phyloP scores from a whole-genome alignment of 179 eudicot genomes.

The Pouteria campechiana region DNA sequence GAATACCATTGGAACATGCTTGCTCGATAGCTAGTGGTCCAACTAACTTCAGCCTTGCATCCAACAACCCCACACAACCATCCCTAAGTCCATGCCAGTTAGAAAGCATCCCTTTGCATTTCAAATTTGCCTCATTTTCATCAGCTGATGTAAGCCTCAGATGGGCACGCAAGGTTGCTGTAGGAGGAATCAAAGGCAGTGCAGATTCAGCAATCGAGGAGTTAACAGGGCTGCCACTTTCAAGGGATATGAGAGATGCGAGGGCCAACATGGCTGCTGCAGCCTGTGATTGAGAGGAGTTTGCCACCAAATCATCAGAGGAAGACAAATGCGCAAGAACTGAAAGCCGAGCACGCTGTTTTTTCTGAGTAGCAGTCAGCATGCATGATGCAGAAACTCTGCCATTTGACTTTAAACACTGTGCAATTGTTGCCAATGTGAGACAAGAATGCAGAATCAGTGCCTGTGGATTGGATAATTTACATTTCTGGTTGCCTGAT shows the following conservation, averaged over 20 bases:
- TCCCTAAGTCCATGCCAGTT: constrained; percentile 87
- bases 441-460: constrained; percentile 64
- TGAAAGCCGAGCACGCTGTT: constrained; percentile 77
- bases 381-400: constrained; percentile 69
- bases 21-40: constrained; percentile 90
- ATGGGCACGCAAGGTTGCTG: constrained; percentile 66
- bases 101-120: constrained; percentile 62
- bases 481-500: constrained; percentile 32
- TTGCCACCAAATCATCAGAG: constrained; percentile 44
- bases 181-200: constrained; percentile 76
- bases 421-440: constrained; percentile 71
- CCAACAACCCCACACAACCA: constrained; percentile 85
- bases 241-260: constrained; percentile 77
- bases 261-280: constrained; percentile 88
- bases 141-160: constrained; percentile 34
- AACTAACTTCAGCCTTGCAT: constrained; percentile 72
- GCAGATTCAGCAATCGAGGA: constrained; percentile 59
- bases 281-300: constrained; percentile 52
- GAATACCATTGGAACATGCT: constrained; percentile 90
- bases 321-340: constrained; percentile 72
- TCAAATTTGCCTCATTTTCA: constrained; percentile 32
- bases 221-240: constrained; percentile 35
- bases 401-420: constrained; percentile 74
- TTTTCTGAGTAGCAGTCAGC: constrained; percentile 69
- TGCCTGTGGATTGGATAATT: constrained; percentile 36